These are phyloP conservation scores for Lasiosphaeris hirsuta DNA, from an alignment of 495 filamentous ascomycete species.

Conservation along the genomic window DNA sequence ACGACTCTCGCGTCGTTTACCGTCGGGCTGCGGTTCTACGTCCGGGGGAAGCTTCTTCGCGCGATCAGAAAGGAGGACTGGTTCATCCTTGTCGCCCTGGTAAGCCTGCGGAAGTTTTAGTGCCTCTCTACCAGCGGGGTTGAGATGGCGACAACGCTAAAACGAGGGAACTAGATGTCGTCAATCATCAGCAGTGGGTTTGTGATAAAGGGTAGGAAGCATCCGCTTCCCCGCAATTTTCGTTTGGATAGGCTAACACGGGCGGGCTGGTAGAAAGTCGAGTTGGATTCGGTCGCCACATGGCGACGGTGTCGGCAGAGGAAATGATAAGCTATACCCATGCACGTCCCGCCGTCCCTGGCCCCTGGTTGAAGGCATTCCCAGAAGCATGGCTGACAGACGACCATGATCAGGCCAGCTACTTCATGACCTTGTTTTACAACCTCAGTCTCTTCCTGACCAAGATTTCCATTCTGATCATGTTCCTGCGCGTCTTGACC, in stretches of 20 bases:
- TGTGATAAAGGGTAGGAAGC: background rate
- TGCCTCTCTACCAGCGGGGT: too few relatives aligned
- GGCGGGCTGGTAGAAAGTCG: background rate
- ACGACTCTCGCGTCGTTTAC: background rate
- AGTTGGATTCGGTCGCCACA: background rate
- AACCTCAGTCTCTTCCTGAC: too few relatives aligned
- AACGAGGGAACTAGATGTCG: background rate
- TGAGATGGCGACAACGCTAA: background rate
- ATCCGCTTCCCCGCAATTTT: background rate
- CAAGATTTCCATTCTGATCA: too few relatives aligned
- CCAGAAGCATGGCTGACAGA: background rate
- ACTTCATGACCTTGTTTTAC: background rate
- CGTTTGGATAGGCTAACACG: background rate
- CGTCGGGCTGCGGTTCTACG: constrained; percentile 16
- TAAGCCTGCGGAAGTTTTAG: background rate
- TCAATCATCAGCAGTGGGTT: background rate
- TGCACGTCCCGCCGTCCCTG: background rate
- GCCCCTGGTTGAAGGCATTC: background rate
- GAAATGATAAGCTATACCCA: background rate
- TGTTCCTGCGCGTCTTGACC: too few relatives aligned
- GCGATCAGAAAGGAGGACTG: constrained; percentile 1
- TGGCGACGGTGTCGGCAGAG: background rate
- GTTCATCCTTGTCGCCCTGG: constrained; percentile 3
- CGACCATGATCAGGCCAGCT: background rate
- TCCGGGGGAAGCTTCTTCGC: background rate